Conservation (phyloP, 2,329 filamentous ascomycete species). For the Diplodia seriata region DNA sequence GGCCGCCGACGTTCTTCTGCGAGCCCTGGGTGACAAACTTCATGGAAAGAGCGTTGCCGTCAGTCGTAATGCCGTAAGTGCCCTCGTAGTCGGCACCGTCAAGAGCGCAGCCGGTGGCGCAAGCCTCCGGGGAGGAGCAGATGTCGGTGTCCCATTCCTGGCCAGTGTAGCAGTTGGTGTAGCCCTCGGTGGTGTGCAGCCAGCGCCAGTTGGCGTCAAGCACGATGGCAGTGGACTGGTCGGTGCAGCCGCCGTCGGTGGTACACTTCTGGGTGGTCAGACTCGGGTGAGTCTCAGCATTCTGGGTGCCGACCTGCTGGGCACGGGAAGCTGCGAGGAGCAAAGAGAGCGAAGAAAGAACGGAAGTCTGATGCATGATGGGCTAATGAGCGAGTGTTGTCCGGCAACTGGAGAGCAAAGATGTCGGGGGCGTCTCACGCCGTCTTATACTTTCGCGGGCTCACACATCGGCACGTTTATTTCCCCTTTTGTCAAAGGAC, state of each 20-base stretch:
- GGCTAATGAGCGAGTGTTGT: slow-evolving; percentile 22
- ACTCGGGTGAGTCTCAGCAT: slow-evolving; percentile 52
- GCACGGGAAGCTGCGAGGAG: slow-evolving; percentile 49
- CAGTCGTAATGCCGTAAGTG: slow-evolving; percentile 60
- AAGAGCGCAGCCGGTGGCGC: slow-evolving; percentile 52
- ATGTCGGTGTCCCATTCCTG: slow-evolving; percentile 52
- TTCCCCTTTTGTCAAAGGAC: background rate
- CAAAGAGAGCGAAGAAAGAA: slow-evolving; percentile 48
- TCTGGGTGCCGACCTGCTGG: slow-evolving; percentile 52
- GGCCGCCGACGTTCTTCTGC: slow-evolving; percentile 53
- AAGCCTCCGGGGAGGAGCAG: slow-evolving; percentile 49
- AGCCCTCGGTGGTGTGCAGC: slow-evolving; percentile 54
- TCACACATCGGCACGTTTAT: background rate
- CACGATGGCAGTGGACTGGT: slow-evolving; percentile 47
- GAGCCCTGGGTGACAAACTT: slow-evolving; percentile 63
- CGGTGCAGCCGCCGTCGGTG: slow-evolving; percentile 49
- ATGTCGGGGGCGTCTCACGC: background rate
- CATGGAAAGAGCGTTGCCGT: slow-evolving; percentile 60
- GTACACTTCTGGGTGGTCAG: slow-evolving; percentile 52
- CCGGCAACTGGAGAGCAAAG: slow-evolving; percentile 20
- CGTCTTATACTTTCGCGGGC: background rate
- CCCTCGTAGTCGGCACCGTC: slow-evolving; percentile 53
- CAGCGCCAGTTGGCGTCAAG: slow-evolving; percentile 60
- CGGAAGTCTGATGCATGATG: slow-evolving; percentile 50
- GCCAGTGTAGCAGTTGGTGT: slow-evolving; percentile 58